These are phyloP conservation scores for Lipomyces spencermartinsiae DNA, from an alignment of 805 yeast species.

Conservation along the genomic window DNA sequence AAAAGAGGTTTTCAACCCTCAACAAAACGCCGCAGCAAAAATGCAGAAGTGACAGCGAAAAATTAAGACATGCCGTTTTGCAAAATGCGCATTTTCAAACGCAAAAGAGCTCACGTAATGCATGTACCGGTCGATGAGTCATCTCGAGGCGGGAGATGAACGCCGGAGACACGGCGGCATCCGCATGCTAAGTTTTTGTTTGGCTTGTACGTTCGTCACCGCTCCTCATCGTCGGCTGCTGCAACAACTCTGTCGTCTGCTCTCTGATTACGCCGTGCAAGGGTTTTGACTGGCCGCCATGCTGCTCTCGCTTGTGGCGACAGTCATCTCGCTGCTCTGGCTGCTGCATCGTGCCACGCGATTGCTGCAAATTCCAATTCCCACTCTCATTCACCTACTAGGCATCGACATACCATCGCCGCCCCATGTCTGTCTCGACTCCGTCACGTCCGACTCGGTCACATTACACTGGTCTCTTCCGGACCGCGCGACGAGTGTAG, in stretches of 20 bases:
- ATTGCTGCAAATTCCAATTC: constrained; percentile 46
- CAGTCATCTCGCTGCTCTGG: constrained; percentile 46
- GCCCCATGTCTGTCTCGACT: constrained; percentile 45
- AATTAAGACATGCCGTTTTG: neutral
- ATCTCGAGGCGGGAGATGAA: neutral
- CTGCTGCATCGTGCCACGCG: constrained; percentile 47
- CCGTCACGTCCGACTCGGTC: constrained; percentile 43
- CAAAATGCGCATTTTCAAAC: neutral
- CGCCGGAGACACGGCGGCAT: too few relatives aligned
- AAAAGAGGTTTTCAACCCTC: neutral
- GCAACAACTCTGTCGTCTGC: neutral
- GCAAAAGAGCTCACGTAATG: neutral
- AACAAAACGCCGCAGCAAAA: constrained; percentile 3
- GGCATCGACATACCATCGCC: constrained; percentile 49
- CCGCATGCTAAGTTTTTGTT: too few relatives aligned
- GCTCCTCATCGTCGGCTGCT: neutral
- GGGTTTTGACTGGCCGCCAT: constrained; percentile 13
- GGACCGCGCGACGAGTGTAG: constrained; percentile 42
- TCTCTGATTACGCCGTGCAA: neutral
- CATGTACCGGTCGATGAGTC: neutral
- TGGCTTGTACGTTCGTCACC: neutral
- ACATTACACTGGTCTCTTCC: constrained; percentile 48
- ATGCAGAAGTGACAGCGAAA: neutral
- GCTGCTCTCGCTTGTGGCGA: constrained; percentile 40
- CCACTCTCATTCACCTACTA: constrained; percentile 44